Base-by-base conservation (phyloP, 495 filamentous ascomycete species). In the Aspergillus incahuasiensis region DNA sequence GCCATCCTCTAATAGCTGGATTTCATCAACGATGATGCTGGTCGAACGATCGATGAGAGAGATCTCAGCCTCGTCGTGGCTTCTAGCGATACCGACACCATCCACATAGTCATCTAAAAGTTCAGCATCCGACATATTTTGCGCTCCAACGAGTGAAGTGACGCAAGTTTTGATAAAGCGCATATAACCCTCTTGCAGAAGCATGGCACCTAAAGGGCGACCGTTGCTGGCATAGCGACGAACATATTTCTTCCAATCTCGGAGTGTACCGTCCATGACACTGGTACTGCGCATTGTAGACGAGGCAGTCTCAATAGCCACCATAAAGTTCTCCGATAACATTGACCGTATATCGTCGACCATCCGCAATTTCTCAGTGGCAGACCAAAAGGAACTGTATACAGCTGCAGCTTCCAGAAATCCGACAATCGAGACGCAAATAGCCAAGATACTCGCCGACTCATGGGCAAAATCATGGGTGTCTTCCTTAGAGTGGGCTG, bases 191-290 rank as follows among this genome's bases (percentile, higher is more conserved):
- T 87, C 83, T 65, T 91, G 90, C 15, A 98, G 70, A 7, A 97
- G 74, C 88, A 96, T 92, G n/a, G 91, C 90, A 5, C 94, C 91
- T 28, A 97, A 69, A 2, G 94, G 92, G 15, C 88, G 83, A 12
- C 87, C 88, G 52, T 82, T 77, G 8, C 82, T 79, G 22, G 91
- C 84, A 68, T 98, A 97, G 43, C 89, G 86, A n/a, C 85, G 84
- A 16, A 86, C 74, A 69, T 86, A 91, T 56, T 82, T 81, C 65
- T 85, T 92, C 94, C 94, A 98, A 48, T 91, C 85, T 51, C 74
- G 71, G 39, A 88, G 74, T 0, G 74, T 72, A 59, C 79, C 80
- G 16, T 75, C 73, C 9, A 67, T 34, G 28, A 59, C 59, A 24
- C 68, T 68, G n/a, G 78, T 71, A 62, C 82, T 84, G 9, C 94